Percentiles rank a stretch among this genome's conserved stretches.
Evolutionary conservation across 2,329 filamentous ascomycete species (phyloP).

Genomic region (Clonostachys chloroleuca): DNA sequence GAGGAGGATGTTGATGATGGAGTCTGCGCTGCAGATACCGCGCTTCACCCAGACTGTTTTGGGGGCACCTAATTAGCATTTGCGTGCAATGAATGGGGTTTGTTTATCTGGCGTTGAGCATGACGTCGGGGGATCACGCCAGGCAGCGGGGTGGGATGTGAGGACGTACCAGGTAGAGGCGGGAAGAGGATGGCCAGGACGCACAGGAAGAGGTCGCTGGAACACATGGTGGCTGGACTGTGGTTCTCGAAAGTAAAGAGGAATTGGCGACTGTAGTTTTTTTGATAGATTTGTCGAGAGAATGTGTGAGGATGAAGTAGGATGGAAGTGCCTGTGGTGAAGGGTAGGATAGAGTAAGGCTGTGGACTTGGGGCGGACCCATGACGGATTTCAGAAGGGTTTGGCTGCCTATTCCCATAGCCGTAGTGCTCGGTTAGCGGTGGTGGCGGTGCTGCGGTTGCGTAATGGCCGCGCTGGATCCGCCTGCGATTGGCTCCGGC

Average conservation of each 20-base stretch:
- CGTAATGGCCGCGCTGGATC: no score
- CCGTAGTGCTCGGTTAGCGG: neutral
- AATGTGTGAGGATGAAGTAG: neutral
- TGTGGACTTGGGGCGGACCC: neutral
- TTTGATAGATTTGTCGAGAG: neutral
- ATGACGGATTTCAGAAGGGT: neutral
- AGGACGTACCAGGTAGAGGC: conserved; percentile 55
- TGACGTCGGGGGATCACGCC: conserved; percentile 1
- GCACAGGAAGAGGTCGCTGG: conserved; percentile 58
- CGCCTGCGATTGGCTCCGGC: no score
- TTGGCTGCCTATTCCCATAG: neutral
- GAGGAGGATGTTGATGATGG: conserved; percentile 91
- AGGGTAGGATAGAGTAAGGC: no score
- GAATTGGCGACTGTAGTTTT: neutral
- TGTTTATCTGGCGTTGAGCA: no score
- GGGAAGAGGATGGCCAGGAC: conserved; percentile 62
- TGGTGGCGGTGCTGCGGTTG: neutral
- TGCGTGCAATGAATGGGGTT: neutral
- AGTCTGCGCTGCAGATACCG: conserved; percentile 89
- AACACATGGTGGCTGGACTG: conserved; percentile 42
- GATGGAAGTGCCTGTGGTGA: neutral
- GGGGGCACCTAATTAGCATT: conserved; percentile 9
- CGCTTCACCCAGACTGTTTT: conserved; percentile 87
- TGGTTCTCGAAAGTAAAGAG: neutral
- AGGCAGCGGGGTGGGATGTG: conserved; percentile 6